Conservation (phyloP, 176 grass and related monocot species). For the Miscanthus lutarioriparius region DNA sequence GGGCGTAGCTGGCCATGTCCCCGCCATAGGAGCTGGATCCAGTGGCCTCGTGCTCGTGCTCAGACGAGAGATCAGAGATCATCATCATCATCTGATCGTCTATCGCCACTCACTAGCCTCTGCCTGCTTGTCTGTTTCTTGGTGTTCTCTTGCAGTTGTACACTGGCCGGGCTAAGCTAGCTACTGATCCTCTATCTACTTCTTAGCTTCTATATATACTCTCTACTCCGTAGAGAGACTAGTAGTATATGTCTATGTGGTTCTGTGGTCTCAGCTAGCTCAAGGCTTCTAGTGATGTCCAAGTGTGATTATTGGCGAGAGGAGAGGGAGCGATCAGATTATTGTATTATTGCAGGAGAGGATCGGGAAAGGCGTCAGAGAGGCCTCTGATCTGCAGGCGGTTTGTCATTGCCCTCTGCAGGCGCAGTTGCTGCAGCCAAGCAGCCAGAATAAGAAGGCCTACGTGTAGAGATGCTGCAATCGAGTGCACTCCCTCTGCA, state of each 20-base stretch:
- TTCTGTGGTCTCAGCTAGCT: constrained; percentile 20
- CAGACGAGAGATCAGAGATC: constrained; percentile 57
- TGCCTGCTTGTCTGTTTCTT: background rate
- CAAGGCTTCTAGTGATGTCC: background rate
- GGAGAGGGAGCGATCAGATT: background rate
- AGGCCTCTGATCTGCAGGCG: no score
- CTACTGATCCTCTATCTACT: background rate
- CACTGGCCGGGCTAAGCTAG: background rate
- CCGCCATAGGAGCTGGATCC: constrained; percentile 58
- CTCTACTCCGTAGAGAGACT: no score
- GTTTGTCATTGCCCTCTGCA: constrained; percentile 41
- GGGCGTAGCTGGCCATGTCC: constrained; percentile 47
- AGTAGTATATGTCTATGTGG: background rate
- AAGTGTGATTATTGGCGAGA: background rate
- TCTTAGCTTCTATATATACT: background rate
- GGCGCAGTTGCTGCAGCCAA: constrained; percentile 43
- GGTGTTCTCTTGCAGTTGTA: background rate
- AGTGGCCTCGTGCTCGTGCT: constrained; percentile 54
- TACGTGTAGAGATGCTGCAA: constrained; percentile 6
- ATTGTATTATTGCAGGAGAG: constrained; percentile 5
- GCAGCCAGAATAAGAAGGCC: constrained; percentile 50
- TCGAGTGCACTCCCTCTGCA: constrained; percentile 26
- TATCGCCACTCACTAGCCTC: background rate
- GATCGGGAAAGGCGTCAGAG: constrained; percentile 52
- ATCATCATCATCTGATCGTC: background rate